Conservation (phyloP, 441 rosid genomes). For the Corymbia calophylla region DNA sequence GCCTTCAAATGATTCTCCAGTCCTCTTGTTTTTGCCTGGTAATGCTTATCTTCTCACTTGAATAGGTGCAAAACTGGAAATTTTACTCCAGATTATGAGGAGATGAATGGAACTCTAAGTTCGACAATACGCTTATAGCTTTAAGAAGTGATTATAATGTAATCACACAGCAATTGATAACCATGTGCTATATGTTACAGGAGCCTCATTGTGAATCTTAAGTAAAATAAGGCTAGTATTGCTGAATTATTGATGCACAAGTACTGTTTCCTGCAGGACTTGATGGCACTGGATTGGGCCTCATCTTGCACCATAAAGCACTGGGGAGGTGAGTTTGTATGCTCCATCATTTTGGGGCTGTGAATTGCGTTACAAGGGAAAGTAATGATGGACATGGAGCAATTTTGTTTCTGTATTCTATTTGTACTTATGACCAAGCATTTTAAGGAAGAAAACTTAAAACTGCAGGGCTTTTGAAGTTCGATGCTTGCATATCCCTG, state of each 20-base stretch:
- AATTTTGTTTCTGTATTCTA: background rate
- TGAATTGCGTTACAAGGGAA: background rate
- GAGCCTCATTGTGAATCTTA: background rate
- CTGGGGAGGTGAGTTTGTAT: constrained; percentile 71
- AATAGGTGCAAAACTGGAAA: background rate
- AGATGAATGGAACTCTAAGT: background rate
- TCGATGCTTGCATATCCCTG: constrained; percentile 87
- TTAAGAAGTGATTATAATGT: background rate
- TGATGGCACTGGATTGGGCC: constrained; percentile 86
- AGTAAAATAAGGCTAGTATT: background rate
- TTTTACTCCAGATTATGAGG: background rate
- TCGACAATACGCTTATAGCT: background rate
- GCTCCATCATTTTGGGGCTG: background rate
- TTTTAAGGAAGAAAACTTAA: background rate
- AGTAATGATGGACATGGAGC: background rate
- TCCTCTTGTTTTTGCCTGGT: constrained; percentile 88
- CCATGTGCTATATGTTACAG: background rate
- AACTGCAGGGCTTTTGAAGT: constrained; percentile 79
- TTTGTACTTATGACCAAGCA: background rate
- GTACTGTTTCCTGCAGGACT: constrained; percentile 41
- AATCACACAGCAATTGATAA: background rate
- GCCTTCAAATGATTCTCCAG: constrained; percentile 63
- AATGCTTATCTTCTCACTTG: constrained; percentile 2
- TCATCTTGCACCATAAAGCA: constrained; percentile 79
- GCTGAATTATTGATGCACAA: background rate